Evolutionary conservation across 192 early-diverging fungal species (phyloP).

Genomic region (Umbelopsis sp.): DNA sequence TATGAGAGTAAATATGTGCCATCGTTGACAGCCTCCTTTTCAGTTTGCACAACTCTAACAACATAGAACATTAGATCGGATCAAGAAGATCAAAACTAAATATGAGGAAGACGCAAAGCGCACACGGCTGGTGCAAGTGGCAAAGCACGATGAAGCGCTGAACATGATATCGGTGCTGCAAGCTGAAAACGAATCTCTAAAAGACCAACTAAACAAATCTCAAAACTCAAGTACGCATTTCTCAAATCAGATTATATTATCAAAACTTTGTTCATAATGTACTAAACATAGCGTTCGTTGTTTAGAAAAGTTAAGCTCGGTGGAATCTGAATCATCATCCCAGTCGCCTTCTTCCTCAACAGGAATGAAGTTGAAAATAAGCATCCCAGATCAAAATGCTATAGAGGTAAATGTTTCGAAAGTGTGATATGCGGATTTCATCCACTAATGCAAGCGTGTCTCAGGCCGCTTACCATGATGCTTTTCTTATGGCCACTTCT

Average conservation of each 20-base stretch:
- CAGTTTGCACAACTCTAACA: neutral
- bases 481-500: neutral
- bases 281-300: no score
- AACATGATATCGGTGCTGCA: neutral
- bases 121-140: neutral
- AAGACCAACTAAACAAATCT: neutral
- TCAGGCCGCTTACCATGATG: neutral
- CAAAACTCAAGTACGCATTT: neutral
- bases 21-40: neutral
- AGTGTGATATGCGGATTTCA: neutral
- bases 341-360: no score
- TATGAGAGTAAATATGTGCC: neutral
- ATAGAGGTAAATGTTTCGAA: neutral
- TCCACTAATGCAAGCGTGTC: neutral
- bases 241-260: neutral
- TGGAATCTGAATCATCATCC: no score
- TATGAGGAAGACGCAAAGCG: constrained; percentile 18
- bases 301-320: no score
- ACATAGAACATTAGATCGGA: neutral
- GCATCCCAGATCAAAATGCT: neutral
- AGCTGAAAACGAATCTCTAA: constrained; percentile 1
- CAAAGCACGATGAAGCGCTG: constrained; percentile 11
- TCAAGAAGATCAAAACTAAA: constrained; percentile 12
- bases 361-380: neutral
- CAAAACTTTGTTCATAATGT: no score